These are phyloP conservation scores for Hamamelis virginiana DNA, from an alignment of 164 flowering plant genomes.

Conservation along the genomic window DNA sequence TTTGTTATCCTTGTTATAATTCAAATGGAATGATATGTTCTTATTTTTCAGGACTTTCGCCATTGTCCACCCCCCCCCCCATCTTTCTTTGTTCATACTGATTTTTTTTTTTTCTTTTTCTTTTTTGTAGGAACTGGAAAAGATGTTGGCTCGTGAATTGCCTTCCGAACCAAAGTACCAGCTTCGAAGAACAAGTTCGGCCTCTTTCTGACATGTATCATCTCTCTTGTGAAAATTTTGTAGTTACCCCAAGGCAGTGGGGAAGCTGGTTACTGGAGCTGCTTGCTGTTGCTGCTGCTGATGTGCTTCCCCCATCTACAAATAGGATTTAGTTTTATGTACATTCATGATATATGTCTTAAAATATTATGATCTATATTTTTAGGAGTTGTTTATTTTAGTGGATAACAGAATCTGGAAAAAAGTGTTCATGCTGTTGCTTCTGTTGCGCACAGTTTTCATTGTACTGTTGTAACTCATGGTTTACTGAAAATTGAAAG, in stretches of 20 bases:
- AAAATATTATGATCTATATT: no score
- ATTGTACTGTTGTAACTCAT: no score
- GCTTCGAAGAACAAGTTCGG: constrained; percentile 70
- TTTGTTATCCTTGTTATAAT: no score
- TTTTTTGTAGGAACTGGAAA: constrained; percentile 50
- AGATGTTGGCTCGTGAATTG: constrained; percentile 26
- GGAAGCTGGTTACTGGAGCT: constrained; percentile 1
- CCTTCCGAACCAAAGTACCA: constrained; percentile 50
- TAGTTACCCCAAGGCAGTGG: constrained; percentile 1
- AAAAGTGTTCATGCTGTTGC: no score
- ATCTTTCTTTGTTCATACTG: not conserved
- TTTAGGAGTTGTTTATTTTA: no score
- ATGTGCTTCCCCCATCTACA: not conserved
- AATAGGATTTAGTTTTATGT: constrained; percentile 7
- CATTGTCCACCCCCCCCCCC: not conserved
- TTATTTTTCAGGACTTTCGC: no score
- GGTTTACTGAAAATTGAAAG: no score
- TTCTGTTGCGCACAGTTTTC: no score
- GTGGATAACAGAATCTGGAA: no score
- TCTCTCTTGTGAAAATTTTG: not conserved
- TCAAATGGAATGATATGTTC: no score
- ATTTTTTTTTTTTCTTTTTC: constrained; percentile 6
- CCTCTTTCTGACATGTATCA: constrained; percentile 32
- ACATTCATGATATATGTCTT: constrained; percentile 7
- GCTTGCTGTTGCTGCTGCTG: not conserved